A percentile compares a stretch with the other conserved stretches of the same genome.
These are phyloP conservation scores for Tilletiopsis washingtonensis DNA, from an alignment of 1,284 basidiomycete species.

Conservation along the genomic window DNA sequence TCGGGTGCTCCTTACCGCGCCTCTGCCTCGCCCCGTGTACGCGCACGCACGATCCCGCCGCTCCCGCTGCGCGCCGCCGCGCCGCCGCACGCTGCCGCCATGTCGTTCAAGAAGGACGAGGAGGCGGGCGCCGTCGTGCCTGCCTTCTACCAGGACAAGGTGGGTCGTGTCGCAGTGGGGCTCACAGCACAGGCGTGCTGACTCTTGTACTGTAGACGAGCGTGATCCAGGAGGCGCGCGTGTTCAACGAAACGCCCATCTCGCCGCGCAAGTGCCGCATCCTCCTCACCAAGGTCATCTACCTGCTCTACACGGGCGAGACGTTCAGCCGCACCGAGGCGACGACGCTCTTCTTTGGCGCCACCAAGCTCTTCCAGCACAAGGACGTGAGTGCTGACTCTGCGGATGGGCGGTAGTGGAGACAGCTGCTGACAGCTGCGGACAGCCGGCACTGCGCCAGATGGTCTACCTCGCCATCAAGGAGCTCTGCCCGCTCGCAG, in stretches of 20 bases:
- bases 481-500: conserved; percentile 88
- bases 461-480: conserved; percentile 99
- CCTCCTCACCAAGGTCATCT: conserved; percentile 90
- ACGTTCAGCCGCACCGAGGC: conserved; percentile 92
- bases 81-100: too few species aligned
- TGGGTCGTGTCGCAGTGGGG: neutral
- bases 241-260: conserved; percentile 99
- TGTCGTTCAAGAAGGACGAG: conserved; percentile 48
- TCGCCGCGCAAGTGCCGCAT: conserved; percentile 79
- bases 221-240: conserved; percentile 77
- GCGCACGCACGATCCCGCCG: too few species aligned
- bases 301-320: conserved; percentile 92
- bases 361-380: conserved; percentile 97
- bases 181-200: neutral
- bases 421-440: neutral
- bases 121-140: conserved; percentile 33
- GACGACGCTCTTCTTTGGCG: conserved; percentile 95
- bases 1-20: too few species aligned
- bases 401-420: neutral
- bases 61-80: too few species aligned
- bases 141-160: conserved; percentile 47
- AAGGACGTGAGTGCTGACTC: conserved; percentile 70
- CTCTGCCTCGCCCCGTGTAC: too few species aligned
- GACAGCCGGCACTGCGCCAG: conserved; percentile 83
- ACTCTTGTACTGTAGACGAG: conserved; percentile 15